These are phyloP conservation scores for Heterobasidion irregulare DNA, from an alignment of 1,284 basidiomycete genomes.

Conservation along the genomic window DNA sequence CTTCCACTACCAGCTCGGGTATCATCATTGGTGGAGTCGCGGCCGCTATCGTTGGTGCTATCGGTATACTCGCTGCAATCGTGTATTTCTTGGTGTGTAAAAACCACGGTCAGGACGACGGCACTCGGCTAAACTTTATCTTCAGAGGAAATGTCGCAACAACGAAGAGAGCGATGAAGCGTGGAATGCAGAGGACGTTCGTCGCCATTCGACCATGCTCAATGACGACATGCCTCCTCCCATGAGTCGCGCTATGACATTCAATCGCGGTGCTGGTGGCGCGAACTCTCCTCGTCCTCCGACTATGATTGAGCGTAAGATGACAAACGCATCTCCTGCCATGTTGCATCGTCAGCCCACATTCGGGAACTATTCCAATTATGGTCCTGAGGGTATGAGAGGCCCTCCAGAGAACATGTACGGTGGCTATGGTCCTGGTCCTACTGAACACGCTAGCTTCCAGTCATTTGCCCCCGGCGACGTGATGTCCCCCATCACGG, in stretches of 20 bases:
- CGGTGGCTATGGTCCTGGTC: background rate
- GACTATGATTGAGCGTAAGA: constrained; percentile 45
- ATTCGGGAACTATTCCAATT: constrained; percentile 6
- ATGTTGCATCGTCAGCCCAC: constrained; percentile 16
- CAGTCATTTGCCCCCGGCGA: constrained; percentile 11
- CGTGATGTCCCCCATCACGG: constrained; percentile 6
- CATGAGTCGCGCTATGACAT: background rate
- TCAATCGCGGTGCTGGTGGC: constrained; percentile 11
- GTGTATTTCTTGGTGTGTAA: constrained; percentile 47
- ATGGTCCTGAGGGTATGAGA: constrained; percentile 7
- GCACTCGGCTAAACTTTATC: constrained; percentile 1
- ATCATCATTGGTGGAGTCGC: constrained; percentile 45
- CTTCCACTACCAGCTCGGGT: constrained; percentile 21
- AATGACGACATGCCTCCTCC: constrained; percentile 28
- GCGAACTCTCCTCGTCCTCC: constrained; percentile 42
- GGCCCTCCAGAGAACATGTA: constrained; percentile 16
- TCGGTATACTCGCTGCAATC: constrained; percentile 36
- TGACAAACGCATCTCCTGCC: constrained; percentile 16
- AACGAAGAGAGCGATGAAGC: constrained; percentile 22
- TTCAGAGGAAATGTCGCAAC: constrained; percentile 37
- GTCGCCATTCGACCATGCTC: constrained; percentile 50
- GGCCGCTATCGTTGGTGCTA: constrained; percentile 40
- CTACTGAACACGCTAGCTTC: background rate
- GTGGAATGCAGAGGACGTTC: constrained; percentile 48
- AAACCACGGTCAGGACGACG: background rate